Base-by-base conservation (phyloP, 2,329 filamentous ascomycete species). In the Daldinia eschscholtzii region DNA sequence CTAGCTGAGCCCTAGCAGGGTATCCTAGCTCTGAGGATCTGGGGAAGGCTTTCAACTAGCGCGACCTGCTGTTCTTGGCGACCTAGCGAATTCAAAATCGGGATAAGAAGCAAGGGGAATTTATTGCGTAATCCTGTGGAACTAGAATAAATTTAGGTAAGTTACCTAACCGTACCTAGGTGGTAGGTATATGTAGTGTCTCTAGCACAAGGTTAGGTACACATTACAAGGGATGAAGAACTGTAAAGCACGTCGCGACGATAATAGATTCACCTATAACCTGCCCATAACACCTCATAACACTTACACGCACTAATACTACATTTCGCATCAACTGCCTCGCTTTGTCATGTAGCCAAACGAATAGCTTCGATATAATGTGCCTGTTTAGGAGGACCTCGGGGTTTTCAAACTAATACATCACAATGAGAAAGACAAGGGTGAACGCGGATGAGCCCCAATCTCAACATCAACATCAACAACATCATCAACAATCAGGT, bases 361-460 rank as follows among this genome's bases (percentile, higher is more conserved):
- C 26, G 46, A 30, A 50, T 50, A 28, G 13, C 26, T 50, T 50
- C 12, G 9, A 37, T 37, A 6, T 33, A 26, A 50, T 50, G 26
- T 50, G 30, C 30, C 30, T 33, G 46, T 30, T 50, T 50, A 50
- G 26, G 15, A 30, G 26, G 46, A 50, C 15, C 30, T 48, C 18
- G 46, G 46, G 46, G 7, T 18, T 50, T 50, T 23, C 20, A n/a
- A 46, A 50, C 46, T n/a, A 48, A 48, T 48, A 50, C 10, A 50
- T 50, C 46, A 50, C 15, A 18, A 52, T 52, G 46, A n/a, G 33
- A 13, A 35, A 44, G 30, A 20, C 28, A 35, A 70, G 33, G 53
- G 73, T 70, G 67, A 60, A 74, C 42, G 33, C 63, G 18, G 64
- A 62, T 33, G 70, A 65, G 48, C 53, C 48, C 23, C 69, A 65